These are phyloP conservation scores for Saccharum spontaneum DNA, from an alignment of 176 grass and related monocot species.

Conservation along the genomic window DNA sequence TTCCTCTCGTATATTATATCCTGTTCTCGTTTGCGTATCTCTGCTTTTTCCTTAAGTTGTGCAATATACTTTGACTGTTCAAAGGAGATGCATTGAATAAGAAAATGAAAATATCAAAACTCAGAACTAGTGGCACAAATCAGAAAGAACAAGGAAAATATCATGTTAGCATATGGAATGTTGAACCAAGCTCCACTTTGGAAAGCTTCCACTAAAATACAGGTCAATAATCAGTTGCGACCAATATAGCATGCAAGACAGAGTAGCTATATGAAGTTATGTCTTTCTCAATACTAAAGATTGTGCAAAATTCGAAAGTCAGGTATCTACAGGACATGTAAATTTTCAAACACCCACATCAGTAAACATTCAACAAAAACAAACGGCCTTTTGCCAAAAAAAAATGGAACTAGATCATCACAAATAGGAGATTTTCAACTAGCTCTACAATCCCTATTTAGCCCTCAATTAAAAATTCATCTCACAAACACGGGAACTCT, in stretches of 20 bases:
- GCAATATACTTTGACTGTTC: conserved; percentile 94
- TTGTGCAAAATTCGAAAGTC: background rate
- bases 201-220: background rate
- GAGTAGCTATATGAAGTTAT: too few species aligned
- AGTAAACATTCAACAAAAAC: background rate
- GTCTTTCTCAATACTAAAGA: background rate
- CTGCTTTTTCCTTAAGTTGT: conserved; percentile 79
- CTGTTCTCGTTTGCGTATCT: conserved; percentile 83
- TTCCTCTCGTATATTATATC: conserved; percentile 95
- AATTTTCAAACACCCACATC: background rate
- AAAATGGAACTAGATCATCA: background rate
- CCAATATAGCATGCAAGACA: background rate
- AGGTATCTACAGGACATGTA: background rate
- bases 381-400: background rate
- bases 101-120: background rate
- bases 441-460: background rate
- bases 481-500: background rate
- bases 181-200: background rate
- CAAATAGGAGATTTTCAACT: background rate
- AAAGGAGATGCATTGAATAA: conserved; percentile 18
- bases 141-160: background rate
- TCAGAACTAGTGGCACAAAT: background rate
- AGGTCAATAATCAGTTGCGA: background rate
- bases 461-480: conserved; percentile 1
- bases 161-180: conserved; percentile 3